Conservation (phyloP, 192 early-diverging fungal genomes). For the Linnemannia schmuckeri region DNA sequence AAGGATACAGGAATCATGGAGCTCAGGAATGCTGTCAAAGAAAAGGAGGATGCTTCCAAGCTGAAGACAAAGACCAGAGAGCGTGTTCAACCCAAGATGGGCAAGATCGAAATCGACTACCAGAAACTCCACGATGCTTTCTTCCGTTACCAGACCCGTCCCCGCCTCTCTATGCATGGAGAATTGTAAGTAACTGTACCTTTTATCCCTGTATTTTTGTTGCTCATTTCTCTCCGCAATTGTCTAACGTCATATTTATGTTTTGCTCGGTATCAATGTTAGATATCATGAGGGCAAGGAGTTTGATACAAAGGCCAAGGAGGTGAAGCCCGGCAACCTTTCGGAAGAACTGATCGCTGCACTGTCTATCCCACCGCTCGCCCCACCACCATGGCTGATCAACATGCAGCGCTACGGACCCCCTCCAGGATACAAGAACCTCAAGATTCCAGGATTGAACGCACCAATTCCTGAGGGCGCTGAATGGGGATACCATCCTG, state of each 20-base stretch:
- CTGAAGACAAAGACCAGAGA: conserved; percentile 90
- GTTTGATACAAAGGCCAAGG: conserved; percentile 88
- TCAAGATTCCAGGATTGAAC: conserved; percentile 94
- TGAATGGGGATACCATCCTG: conserved; percentile 99
- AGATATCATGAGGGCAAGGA: conserved; percentile 98
- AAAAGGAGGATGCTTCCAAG: conserved; percentile 86
- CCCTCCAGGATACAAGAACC: conserved; percentile 92
- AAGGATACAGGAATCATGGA: conserved; percentile 98
- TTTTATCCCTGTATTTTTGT: background rate
- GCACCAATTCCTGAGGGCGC: conserved; percentile 95
- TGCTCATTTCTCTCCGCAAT: background rate
- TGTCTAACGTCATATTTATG: conserved; percentile 1
- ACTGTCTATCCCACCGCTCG: conserved; percentile 90
- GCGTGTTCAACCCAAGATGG: conserved; percentile 94
- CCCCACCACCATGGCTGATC: conserved; percentile 97
- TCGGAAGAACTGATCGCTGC: conserved; percentile 90
- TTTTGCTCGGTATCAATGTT: conserved; percentile 7
- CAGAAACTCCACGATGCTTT: conserved; percentile 98
- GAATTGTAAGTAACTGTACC: conserved; percentile 74
- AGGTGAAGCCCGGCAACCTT: conserved; percentile 89
- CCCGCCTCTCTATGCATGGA: conserved; percentile 79
- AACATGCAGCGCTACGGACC: conserved; percentile 99
- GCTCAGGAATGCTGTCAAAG: conserved; percentile 88
- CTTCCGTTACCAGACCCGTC: conserved; percentile 94
- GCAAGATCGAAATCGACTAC: conserved; percentile 96